A percentile compares a stretch with the other conserved stretches of the same genome.
Conservation (phyloP, 306 rosid species). For the Quercus mongolica region DNA sequence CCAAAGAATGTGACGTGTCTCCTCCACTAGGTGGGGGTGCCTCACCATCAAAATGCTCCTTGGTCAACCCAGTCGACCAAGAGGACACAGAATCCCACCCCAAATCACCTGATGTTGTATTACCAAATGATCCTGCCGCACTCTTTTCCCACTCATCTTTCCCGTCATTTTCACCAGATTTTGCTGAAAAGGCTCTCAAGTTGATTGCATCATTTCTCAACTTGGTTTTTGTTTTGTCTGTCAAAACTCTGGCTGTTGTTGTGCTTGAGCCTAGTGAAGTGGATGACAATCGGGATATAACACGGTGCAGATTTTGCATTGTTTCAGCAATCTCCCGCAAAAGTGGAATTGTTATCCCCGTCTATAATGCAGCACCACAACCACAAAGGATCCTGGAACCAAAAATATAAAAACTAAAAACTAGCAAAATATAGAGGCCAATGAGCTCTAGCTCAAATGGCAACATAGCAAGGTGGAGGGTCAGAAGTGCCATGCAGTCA, state of each 20-base stretch:
- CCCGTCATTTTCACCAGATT: slow-evolving; percentile 31
- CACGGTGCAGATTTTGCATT: slow-evolving; percentile 41
- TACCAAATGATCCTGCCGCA: slow-evolving; percentile 17
- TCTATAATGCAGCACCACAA: not conserved
- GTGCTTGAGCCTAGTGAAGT: slow-evolving; percentile 23
- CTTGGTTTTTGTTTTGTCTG: slow-evolving; percentile 16
- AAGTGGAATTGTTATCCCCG: not conserved
- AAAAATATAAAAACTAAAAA: not conserved
- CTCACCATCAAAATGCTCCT: slow-evolving; percentile 81
- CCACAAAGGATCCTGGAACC: not conserved
- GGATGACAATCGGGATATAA: slow-evolving; percentile 28
- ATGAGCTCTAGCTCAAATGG: too few relatives aligned
- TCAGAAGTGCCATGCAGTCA: too few relatives aligned
- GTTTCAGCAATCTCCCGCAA: not conserved
- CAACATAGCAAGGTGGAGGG: too few relatives aligned
- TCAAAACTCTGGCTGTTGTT: slow-evolving; percentile 19
- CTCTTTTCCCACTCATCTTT: slow-evolving; percentile 38
- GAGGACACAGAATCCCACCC: slow-evolving; percentile 49
- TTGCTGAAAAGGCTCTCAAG: slow-evolving; percentile 30
- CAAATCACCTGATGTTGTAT: slow-evolving; percentile 19
- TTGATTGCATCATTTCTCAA: slow-evolving; percentile 1
- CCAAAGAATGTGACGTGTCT: slow-evolving; percentile 13
- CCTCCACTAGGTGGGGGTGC: slow-evolving; percentile 10
- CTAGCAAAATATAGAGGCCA: not conserved
- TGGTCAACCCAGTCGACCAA: slow-evolving; percentile 70